A percentile compares a stretch with the other conserved stretches of the same genome.
Evolutionary conservation across 2,329 filamentous ascomycete genomes (phyloP).

Genomic region (Diaporthe sp.): DNA sequence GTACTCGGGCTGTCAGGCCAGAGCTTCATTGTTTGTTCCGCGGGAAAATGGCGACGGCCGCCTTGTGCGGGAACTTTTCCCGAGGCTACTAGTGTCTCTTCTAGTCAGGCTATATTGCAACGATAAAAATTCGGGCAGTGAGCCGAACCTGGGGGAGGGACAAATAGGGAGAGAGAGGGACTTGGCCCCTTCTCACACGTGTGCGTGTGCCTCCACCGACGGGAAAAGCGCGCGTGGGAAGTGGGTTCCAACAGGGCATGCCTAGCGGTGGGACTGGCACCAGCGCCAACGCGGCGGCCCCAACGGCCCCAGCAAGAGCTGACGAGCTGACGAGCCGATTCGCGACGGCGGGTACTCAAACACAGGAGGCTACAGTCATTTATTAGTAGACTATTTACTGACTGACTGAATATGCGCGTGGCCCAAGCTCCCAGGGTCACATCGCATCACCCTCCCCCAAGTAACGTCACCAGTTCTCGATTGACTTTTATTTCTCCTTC

Average conservation of each 20-base stretch:
- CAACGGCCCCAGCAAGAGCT: constrained; percentile 20
- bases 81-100: background rate
- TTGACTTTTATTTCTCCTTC: background rate
- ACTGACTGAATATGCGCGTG: background rate
- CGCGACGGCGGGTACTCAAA: constrained; percentile 19
- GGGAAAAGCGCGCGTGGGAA: constrained; percentile 18
- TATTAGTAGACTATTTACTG: background rate
- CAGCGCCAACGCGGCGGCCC: constrained; percentile 7
- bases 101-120: background rate
- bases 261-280: background rate
- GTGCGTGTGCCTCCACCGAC: background rate
- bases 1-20: background rate
- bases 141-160: background rate
- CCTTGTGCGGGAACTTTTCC: background rate
- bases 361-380: background rate
- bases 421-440: constrained; percentile 34
- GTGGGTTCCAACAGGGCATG: constrained; percentile 21
- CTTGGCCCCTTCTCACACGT: background rate
- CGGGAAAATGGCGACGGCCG: background rate
- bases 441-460: constrained; percentile 1
- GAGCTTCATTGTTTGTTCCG: background rate
- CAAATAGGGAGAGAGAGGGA: too few relatives aligned
- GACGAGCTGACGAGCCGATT: constrained; percentile 24
- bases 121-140: background rate
- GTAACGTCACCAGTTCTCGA: constrained; percentile 11